Evolutionary conservation across 768 basidiomycete genomes (phyloP).

Genomic region (Goffeauzyma gilvescens): DNA sequence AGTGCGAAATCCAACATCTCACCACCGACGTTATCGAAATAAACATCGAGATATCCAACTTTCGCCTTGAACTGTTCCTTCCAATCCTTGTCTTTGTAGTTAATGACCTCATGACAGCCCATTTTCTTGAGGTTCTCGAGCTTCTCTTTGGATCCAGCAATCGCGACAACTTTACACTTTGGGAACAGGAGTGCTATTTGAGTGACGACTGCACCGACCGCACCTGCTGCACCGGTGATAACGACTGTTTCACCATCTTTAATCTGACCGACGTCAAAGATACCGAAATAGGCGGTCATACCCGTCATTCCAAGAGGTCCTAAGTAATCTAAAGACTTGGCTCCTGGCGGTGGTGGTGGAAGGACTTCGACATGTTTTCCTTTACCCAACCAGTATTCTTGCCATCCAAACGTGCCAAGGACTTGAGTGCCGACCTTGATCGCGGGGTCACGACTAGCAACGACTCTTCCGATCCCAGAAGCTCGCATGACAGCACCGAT

Average conservation of each 20-base stretch:
- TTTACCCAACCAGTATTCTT: slow-evolving; percentile 27
- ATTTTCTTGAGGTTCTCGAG: slow-evolving; percentile 67
- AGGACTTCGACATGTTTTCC: slow-evolving; percentile 16
- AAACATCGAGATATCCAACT: slow-evolving; percentile 37
- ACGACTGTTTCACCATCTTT: slow-evolving; percentile 71
- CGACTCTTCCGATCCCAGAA: slow-evolving; percentile 46
- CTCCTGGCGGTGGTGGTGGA: slow-evolving; percentile 38
- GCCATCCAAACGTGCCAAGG: slow-evolving; percentile 24
- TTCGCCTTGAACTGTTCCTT: slow-evolving; percentile 47
- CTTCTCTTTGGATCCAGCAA: slow-evolving; percentile 70
- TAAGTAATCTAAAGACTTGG: slow-evolving; percentile 54
- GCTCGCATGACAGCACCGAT: slow-evolving; percentile 66
- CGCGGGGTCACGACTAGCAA: slow-evolving; percentile 35
- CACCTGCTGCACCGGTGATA: slow-evolving; percentile 77
- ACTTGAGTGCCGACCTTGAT: slow-evolving; percentile 6
- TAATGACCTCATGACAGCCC: slow-evolving; percentile 61
- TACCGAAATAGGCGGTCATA: slow-evolving; percentile 81
- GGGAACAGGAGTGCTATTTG: slow-evolving; percentile 27
- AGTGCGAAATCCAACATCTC: slow-evolving; percentile 65
- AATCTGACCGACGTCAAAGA: slow-evolving; percentile 58
- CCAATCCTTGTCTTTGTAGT: slow-evolving; percentile 69
- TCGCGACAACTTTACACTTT: slow-evolving; percentile 53
- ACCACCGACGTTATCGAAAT: slow-evolving; percentile 41
- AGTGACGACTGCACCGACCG: slow-evolving; percentile 22
- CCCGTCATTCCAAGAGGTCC: slow-evolving; percentile 60